Evolutionary conservation across 257 asterid genomes (phyloP).

Genomic region (Gardenia jasminoides): DNA sequence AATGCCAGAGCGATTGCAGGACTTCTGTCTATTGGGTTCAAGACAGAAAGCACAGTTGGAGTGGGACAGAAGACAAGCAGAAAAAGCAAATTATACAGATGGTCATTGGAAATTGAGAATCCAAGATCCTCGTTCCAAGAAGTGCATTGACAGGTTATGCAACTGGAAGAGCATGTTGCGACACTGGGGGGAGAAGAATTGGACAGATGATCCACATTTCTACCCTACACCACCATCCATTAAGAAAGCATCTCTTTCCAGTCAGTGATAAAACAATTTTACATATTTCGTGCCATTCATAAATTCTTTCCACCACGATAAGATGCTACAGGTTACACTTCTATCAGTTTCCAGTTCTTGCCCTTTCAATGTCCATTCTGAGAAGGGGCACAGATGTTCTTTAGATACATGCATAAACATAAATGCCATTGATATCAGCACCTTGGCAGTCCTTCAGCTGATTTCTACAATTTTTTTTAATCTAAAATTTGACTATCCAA

Average conservation of each 20-base stretch:
- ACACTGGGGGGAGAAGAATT: slow-evolving; percentile 86
- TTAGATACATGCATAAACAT: background rate
- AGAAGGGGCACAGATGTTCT: background rate
- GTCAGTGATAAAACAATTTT: background rate
- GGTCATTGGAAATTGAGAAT: slow-evolving; percentile 83
- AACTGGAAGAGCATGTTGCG: slow-evolving; percentile 67
- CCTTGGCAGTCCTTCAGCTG: background rate
- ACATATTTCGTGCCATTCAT: background rate
- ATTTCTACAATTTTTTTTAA: background rate
- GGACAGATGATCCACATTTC: slow-evolving; percentile 42
- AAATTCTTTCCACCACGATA: background rate
- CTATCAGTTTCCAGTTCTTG: no score
- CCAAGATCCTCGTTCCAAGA: slow-evolving; percentile 54
- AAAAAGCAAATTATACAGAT: slow-evolving; percentile 66
- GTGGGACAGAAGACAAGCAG: slow-evolving; percentile 82
- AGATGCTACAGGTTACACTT: background rate
- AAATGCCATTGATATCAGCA: background rate
- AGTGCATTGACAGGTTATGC: slow-evolving; percentile 67
- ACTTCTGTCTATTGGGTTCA: slow-evolving; percentile 75
- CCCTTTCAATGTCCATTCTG: background rate
- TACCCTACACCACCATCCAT: slow-evolving; percentile 48
- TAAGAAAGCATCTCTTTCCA: background rate
- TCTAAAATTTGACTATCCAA: background rate
- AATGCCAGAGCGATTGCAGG: slow-evolving; percentile 78
- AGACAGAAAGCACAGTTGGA: slow-evolving; percentile 88